Conservation (phyloP, 2,329 filamentous ascomycete genomes). For the Diplodia intermedia region DNA sequence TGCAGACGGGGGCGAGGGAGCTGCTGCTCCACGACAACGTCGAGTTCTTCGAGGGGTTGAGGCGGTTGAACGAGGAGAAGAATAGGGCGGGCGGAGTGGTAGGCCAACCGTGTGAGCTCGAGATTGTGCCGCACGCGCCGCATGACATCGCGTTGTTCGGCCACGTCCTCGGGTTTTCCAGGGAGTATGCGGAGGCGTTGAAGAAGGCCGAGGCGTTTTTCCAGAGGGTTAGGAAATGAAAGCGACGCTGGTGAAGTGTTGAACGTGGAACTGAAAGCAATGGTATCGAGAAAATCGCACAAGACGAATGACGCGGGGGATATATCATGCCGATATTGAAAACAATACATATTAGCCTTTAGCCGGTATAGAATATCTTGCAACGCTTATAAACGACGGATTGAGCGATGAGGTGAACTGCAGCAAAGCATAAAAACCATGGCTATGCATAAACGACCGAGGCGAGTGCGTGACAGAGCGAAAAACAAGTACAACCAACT, state of each 20-base stretch:
- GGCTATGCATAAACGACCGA: slow-evolving; percentile 22
- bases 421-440: not conserved
- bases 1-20: slow-evolving; percentile 52
- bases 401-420: not conserved
- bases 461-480: not conserved
- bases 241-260: too few relatives aligned
- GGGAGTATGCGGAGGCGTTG: slow-evolving; percentile 45
- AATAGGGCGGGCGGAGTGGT: not conserved
- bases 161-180: slow-evolving; percentile 51
- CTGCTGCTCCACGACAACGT: slow-evolving; percentile 51
- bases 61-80: slow-evolving; percentile 38
- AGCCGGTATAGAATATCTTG: not conserved
- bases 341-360: slow-evolving; percentile 20
- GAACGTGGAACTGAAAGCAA: not conserved
- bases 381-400: not conserved
- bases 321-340: not conserved
- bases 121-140: slow-evolving; percentile 47
- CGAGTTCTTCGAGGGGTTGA: slow-evolving; percentile 49
- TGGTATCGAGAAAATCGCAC: not conserved
- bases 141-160: slow-evolving; percentile 58
- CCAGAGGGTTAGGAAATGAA: not conserved
- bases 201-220: slow-evolving; percentile 49
- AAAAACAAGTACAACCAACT: not conserved
- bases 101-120: slow-evolving; percentile 38
- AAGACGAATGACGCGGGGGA: not conserved